Evolutionary conservation across 208 protist species (phyloP).

Genomic region (Leishmania tarentolae): DNA sequence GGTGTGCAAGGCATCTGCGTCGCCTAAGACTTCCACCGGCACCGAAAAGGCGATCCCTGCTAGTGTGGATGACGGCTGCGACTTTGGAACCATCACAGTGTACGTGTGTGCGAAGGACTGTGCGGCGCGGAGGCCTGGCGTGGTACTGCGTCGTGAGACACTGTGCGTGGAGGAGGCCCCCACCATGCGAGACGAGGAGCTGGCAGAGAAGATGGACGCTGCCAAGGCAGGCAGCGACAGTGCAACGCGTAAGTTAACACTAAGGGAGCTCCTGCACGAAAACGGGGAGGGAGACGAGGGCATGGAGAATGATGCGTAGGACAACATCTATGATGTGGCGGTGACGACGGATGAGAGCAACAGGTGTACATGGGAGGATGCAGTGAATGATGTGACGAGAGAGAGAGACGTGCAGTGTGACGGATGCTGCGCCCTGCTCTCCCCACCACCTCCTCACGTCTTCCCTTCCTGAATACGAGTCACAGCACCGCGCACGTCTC

Average conservation of each 20-base stretch:
- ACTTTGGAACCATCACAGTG: constrained; percentile 81
- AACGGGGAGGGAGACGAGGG: constrained; percentile 5
- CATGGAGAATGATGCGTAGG: constrained; percentile 8
- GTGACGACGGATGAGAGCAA: neutral
- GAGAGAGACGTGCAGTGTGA: neutral
- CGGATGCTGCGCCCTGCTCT: neutral
- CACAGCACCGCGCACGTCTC: neutral
- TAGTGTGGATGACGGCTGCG: constrained; percentile 63
- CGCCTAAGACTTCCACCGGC: neutral
- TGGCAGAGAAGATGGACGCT: constrained; percentile 21
- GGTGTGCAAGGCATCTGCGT: neutral
- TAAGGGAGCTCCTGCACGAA: constrained; percentile 27
- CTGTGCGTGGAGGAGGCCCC: constrained; percentile 65
- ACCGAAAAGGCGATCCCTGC: neutral
- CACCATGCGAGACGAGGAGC: constrained; percentile 33
- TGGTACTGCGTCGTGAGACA: constrained; percentile 62
- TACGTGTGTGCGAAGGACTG: constrained; percentile 76
- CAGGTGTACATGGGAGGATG: neutral
- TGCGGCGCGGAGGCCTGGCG: constrained; percentile 34
- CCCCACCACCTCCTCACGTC: neutral
- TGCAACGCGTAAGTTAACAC: constrained; percentile 13
- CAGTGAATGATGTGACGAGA: neutral
- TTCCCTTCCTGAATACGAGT: neutral
- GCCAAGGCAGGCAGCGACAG: constrained; percentile 8
- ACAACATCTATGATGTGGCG: neutral